These are phyloP conservation scores for Triangularia verruculosa DNA, from an alignment of 2,329 filamentous ascomycete species.

Conservation along the genomic window DNA sequence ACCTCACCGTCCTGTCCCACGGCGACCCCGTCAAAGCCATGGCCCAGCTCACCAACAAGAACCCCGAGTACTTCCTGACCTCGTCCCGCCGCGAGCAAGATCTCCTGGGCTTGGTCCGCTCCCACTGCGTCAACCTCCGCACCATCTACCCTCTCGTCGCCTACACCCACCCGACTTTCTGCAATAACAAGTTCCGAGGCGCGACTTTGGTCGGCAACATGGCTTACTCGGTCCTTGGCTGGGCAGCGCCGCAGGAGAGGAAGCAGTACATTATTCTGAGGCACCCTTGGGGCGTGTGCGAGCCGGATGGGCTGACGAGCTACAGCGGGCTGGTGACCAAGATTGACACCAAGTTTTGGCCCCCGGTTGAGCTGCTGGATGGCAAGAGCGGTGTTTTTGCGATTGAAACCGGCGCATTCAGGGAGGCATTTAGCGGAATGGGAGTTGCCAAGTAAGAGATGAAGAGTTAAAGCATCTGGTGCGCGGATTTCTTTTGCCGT, in stretches of 20 bases:
- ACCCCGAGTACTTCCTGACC: conserved; percentile 12
- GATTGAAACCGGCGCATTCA: conserved; percentile 24
- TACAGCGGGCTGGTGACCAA: conserved; percentile 40
- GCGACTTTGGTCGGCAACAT: conserved; percentile 45
- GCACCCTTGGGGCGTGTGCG: conserved; percentile 45
- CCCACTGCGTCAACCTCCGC: conserved; percentile 40
- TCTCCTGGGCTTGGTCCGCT: conserved; percentile 39
- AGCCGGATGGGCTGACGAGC: conserved; percentile 39
- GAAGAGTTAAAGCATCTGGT: neutral
- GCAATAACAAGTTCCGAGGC: conserved; percentile 29
- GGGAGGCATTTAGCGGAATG: conserved; percentile 17
- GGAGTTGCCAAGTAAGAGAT: conserved; percentile 16
- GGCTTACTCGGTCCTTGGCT: conserved; percentile 43
- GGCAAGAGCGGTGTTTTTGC: conserved; percentile 25
- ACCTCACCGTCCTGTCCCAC: conserved; percentile 40
- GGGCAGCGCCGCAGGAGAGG: conserved; percentile 36
- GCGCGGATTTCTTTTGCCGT: neutral
- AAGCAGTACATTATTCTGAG: conserved; percentile 27
- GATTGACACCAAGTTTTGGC: conserved; percentile 31
- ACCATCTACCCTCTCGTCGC: conserved; percentile 43
- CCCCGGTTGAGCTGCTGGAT: conserved; percentile 18
- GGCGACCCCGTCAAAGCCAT: conserved; percentile 46
- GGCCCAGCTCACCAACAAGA: conserved; percentile 38
- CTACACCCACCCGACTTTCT: conserved; percentile 35
- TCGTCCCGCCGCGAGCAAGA: conserved; percentile 23